Percentiles rank a stretch among this genome's conserved stretches.
These are phyloP conservation scores for Echinochloa phyllopogon DNA, from an alignment of 176 grass and related monocot genomes.

Conservation along the genomic window DNA sequence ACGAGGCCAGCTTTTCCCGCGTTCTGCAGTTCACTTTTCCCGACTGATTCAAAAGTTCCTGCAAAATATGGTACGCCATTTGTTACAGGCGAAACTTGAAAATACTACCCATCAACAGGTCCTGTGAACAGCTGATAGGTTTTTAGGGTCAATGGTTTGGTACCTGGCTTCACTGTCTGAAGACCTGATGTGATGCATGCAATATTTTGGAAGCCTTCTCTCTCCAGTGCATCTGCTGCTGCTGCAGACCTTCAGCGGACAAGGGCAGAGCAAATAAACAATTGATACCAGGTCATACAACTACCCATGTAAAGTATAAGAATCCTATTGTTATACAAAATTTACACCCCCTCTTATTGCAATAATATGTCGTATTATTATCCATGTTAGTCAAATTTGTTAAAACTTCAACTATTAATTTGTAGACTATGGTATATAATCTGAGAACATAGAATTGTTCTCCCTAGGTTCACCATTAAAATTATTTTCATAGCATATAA, in stretches of 20 bases:
- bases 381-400: neutral
- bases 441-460: neutral
- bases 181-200: slow-evolving; percentile 84
- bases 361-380: neutral
- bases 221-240: slow-evolving; percentile 76
- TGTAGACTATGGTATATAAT: neutral
- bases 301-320: neutral
- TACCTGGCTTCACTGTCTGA: slow-evolving; percentile 89
- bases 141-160: neutral
- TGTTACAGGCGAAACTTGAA: neutral
- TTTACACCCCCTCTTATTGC: neutral
- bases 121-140: neutral
- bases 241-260: slow-evolving; percentile 70
- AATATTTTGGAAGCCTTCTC: slow-evolving; percentile 81
- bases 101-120: neutral
- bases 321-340: neutral
- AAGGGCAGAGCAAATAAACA: neutral
- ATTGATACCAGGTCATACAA: neutral
- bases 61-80: neutral
- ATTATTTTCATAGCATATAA: neutral
- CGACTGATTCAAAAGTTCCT: slow-evolving; percentile 80
- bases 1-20: slow-evolving; percentile 91
- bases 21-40: slow-evolving; percentile 73
- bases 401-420: neutral
- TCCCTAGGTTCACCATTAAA: neutral